Percentiles rank a stretch among this genome's conserved stretches.
These are phyloP conservation scores for Moesziomyces antarcticus DNA, from an alignment of 1,284 basidiomycete genomes.

Conservation along the genomic window DNA sequence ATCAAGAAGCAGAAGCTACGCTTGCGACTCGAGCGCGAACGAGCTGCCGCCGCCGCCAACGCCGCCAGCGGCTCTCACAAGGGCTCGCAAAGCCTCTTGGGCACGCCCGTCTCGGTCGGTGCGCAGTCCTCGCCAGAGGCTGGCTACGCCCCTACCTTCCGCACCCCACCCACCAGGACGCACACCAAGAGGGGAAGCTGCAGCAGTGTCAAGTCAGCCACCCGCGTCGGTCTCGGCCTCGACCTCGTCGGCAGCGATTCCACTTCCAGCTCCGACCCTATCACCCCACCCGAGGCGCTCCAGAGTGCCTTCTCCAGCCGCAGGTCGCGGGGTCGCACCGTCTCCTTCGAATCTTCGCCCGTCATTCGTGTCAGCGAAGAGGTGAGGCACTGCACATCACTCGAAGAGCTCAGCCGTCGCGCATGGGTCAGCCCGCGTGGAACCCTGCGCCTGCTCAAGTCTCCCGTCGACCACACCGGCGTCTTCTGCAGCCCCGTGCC, in stretches of 20 bases:
- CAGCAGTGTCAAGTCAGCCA: constrained; percentile 28
- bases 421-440: constrained; percentile 56
- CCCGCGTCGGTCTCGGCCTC: constrained; percentile 40
- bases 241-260: constrained; percentile 41
- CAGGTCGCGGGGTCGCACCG: constrained; percentile 31
- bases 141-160: constrained; percentile 24
- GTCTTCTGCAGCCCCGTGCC: constrained; percentile 33
- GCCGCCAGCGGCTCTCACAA: constrained; percentile 10
- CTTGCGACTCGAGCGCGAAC: constrained; percentile 33
- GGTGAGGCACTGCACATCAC: constrained; percentile 30
- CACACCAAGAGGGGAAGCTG: constrained; percentile 25
- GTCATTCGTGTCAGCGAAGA: constrained; percentile 38
- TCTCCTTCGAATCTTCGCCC: constrained; percentile 48
- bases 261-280: constrained; percentile 29
- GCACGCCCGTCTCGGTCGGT: constrained; percentile 29
- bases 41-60: constrained; percentile 15
- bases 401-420: constrained; percentile 53
- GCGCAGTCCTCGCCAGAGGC: constrained; percentile 34
- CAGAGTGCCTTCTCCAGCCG: constrained; percentile 20
- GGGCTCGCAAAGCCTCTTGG: constrained; percentile 18
- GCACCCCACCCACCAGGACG: constrained; percentile 28
- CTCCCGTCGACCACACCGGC: constrained; percentile 37
- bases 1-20: constrained; percentile 53
- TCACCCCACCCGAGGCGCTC: constrained; percentile 32
- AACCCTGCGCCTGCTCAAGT: constrained; percentile 48